Conservation (phyloP, 352 stramenopile species). For the Pythium myriotylum region DNA sequence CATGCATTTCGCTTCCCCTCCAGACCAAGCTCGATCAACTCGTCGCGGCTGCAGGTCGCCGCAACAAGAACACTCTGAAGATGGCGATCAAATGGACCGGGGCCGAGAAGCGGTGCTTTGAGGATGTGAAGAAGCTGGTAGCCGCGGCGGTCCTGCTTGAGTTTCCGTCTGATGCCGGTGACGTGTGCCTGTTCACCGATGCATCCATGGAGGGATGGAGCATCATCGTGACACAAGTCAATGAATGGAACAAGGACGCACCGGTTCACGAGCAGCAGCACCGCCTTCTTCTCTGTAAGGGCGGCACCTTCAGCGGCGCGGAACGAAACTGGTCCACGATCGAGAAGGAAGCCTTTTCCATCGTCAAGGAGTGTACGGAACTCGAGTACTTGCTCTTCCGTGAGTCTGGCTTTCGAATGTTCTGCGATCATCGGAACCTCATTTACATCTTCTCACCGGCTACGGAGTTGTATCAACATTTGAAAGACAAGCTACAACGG, state of each 20-base stretch:
- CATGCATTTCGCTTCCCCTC: too few species aligned
- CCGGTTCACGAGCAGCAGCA: slow-evolving; percentile 13
- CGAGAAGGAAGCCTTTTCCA: slow-evolving; percentile 19
- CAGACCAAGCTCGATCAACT: too few species aligned
- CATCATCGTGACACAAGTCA: slow-evolving; percentile 3
- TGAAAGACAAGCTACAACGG: background rate
- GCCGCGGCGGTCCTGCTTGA: background rate
- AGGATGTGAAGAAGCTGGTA: too few species aligned
- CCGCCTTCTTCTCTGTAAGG: slow-evolving; percentile 14
- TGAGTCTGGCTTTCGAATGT: slow-evolving; percentile 6
- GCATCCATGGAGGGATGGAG: too few species aligned
- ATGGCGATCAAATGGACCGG: too few species aligned
- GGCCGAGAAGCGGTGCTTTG: too few species aligned
- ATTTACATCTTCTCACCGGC: slow-evolving; percentile 6
- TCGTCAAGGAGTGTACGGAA: slow-evolving; percentile 14
- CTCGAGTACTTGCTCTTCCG: slow-evolving; percentile 12
- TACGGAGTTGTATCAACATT: background rate
- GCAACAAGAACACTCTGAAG: too few species aligned
- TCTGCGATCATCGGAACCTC: slow-evolving; percentile 5
- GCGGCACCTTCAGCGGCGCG: slow-evolving; percentile 6
- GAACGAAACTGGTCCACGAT: slow-evolving; percentile 16
- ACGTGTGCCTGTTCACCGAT: too few species aligned
- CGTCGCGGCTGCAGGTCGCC: too few species aligned
- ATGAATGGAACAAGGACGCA: slow-evolving; percentile 1
- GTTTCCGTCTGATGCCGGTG: too few species aligned